Conservation (phyloP, 2,329 filamentous ascomycete genomes). For the Hirsutella thompsonii region DNA sequence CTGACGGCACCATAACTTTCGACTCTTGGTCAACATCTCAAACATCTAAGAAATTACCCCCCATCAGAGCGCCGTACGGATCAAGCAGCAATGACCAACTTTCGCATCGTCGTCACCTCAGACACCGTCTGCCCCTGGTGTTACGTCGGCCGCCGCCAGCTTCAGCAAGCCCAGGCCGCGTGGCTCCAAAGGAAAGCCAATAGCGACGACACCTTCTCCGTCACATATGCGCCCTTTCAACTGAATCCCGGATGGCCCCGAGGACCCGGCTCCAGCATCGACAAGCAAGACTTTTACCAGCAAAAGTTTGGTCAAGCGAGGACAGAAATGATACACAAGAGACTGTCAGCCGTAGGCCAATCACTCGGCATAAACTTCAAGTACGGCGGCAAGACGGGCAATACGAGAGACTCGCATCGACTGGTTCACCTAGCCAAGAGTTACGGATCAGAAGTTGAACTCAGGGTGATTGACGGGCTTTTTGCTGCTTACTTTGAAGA, state of each 20-base stretch:
- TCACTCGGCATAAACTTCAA: slow-evolving; percentile 26
- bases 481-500: slow-evolving; percentile 29
- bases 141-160: slow-evolving; percentile 33
- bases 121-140: slow-evolving; percentile 40
- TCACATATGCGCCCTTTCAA: slow-evolving; percentile 33
- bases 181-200: slow-evolving; percentile 26
- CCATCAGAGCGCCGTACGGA: no score
- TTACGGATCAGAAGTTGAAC: slow-evolving; percentile 38
- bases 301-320: slow-evolving; percentile 52
- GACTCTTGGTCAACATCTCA: no score
- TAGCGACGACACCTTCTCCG: slow-evolving; percentile 43
- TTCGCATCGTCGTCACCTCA: slow-evolving; percentile 32
- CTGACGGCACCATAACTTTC: no score
- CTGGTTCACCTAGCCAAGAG: slow-evolving; percentile 35
- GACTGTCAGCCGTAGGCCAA: slow-evolving; percentile 17
- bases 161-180: slow-evolving; percentile 30
- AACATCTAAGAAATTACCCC: no score
- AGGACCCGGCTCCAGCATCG: slow-evolving; percentile 16
- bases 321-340: slow-evolving; percentile 20
- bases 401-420: slow-evolving; percentile 27
- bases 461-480: slow-evolving; percentile 35
- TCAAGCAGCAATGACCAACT: slow-evolving; percentile 40
- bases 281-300: slow-evolving; percentile 24
- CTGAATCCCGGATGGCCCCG: slow-evolving; percentile 22
- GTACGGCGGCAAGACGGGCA: slow-evolving; percentile 38